These are phyloP conservation scores for Leptosphaerulina australis DNA, from an alignment of 2,329 filamentous ascomycete genomes.

Conservation along the genomic window DNA sequence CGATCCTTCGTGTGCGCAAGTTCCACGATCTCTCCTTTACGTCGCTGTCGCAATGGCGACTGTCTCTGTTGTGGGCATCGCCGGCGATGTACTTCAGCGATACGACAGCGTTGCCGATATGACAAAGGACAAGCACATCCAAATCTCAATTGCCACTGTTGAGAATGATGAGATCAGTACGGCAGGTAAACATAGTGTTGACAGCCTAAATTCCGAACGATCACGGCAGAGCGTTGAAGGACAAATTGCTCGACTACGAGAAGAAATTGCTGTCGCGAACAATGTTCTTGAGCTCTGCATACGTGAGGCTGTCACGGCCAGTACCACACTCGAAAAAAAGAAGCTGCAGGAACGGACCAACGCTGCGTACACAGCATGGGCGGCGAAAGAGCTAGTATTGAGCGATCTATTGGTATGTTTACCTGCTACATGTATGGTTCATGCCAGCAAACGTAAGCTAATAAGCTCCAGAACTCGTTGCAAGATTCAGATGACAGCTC, in stretches of 20 bases:
- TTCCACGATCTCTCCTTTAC: constrained; percentile 11
- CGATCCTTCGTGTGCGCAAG: constrained; percentile 6
- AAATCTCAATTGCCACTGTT: constrained; percentile 13
- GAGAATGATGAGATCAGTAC: constrained; percentile 15
- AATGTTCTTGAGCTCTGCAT: constrained; percentile 18
- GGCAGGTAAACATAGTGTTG: constrained; percentile 13
- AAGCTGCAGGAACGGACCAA: constrained; percentile 17
- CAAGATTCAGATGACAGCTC: constrained; percentile 18
- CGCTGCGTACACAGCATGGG: constrained; percentile 16
- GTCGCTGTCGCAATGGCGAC: constrained; percentile 14
- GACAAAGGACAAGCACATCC: constrained; percentile 14
- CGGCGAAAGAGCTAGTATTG: constrained; percentile 13
- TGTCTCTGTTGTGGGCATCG: constrained; percentile 16
- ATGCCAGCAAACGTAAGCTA: background rate
- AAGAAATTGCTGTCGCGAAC: constrained; percentile 14
- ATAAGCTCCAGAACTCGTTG: constrained; percentile 7
- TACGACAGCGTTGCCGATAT: constrained; percentile 12
- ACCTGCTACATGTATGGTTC: background rate
- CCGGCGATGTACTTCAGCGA: constrained; percentile 17
- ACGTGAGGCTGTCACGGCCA: constrained; percentile 14
- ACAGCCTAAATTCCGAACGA: constrained; percentile 7
- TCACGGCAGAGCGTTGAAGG: constrained; percentile 13
- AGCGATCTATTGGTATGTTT: constrained; percentile 12
- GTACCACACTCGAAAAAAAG: constrained; percentile 14
- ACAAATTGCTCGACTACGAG: constrained; percentile 8